Percentiles rank a stretch among this genome's conserved stretches.
Conservation (phyloP, 768 basidiomycete species). For the Fistulinella prunicolor region DNA sequence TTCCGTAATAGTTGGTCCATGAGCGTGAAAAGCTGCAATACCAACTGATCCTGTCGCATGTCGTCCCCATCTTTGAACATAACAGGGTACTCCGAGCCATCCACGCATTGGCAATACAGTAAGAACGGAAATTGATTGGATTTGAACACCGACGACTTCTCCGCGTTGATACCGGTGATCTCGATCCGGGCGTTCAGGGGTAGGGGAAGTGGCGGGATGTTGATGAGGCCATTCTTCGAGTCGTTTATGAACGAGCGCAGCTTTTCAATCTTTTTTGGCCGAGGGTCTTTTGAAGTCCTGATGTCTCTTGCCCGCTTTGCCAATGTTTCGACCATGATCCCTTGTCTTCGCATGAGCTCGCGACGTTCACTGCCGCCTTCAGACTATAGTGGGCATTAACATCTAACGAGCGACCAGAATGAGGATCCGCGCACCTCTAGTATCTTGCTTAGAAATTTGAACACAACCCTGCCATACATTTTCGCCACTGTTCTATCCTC, state of each 20-base stretch:
- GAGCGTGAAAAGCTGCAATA: constrained; percentile 96
- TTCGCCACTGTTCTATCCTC: constrained; percentile 85
- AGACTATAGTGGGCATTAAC: constrained; percentile 37
- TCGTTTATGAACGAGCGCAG: constrained; percentile 83
- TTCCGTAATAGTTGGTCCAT: constrained; percentile 94
- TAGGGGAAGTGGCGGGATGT: constrained; percentile 78
- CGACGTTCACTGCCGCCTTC: constrained; percentile 79
- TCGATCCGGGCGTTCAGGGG: constrained; percentile 88
- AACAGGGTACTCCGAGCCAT: constrained; percentile 84
- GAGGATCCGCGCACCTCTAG: constrained; percentile 57
- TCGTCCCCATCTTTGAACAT: constrained; percentile 99
- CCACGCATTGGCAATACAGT: constrained; percentile 83
- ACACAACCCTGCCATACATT: constrained; percentile 91
- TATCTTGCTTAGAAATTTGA: constrained; percentile 85
- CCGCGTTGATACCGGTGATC: constrained; percentile 83
- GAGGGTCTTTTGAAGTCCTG: constrained; percentile 84
- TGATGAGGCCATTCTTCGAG: constrained; percentile 77
- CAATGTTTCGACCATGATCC: constrained; percentile 81
- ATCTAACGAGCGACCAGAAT: not conserved
- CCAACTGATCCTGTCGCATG: constrained; percentile 96
- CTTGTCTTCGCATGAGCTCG: constrained; percentile 89
- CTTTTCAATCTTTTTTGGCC: constrained; percentile 97
- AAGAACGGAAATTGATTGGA: constrained; percentile 92
- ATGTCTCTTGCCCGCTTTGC: constrained; percentile 86
- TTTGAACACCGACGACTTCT: constrained; percentile 96